A percentile compares a stretch with the other conserved stretches of the same genome.
phyloP scores from a whole-genome alignment of 495 filamentous ascomycete species.

The Penicillium maclennaniae region DNA sequence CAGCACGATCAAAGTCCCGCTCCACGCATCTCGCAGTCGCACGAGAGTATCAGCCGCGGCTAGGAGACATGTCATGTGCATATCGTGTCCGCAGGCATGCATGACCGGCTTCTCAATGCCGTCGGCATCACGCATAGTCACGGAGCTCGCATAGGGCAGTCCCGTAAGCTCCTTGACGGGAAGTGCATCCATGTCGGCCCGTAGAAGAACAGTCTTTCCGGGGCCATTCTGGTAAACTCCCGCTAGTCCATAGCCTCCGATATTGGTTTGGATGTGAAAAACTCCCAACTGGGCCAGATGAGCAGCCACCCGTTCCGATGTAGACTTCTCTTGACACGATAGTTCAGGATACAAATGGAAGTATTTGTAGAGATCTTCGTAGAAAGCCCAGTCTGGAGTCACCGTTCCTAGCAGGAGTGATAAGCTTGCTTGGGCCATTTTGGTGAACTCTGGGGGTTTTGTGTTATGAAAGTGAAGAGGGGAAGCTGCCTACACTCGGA shows the following conservation, averaged over 20 bases:
- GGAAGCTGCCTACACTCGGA: not conserved
- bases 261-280: slow-evolving; percentile 42
- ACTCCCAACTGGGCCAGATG: slow-evolving; percentile 28
- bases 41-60: slow-evolving; percentile 44
- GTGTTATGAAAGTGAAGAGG: not conserved
- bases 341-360: slow-evolving; percentile 57
- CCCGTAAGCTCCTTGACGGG: slow-evolving; percentile 50
- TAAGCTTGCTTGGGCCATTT: slow-evolving; percentile 22
- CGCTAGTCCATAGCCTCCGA: slow-evolving; percentile 48
- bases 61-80: slow-evolving; percentile 53
- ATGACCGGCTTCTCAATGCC: slow-evolving; percentile 47
- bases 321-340: slow-evolving; percentile 49
- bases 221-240: slow-evolving; percentile 45
- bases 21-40: slow-evolving; percentile 33
- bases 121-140: slow-evolving; percentile 40
- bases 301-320: slow-evolving; percentile 38
- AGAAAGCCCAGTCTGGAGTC: slow-evolving; percentile 31
- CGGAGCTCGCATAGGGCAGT: slow-evolving; percentile 45
- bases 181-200: slow-evolving; percentile 53
- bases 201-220: slow-evolving; percentile 48
- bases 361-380: slow-evolving; percentile 53
- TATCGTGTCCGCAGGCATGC: slow-evolving; percentile 57
- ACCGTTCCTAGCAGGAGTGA: slow-evolving; percentile 20
- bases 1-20: slow-evolving; percentile 49
- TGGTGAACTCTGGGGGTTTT: not conserved